Conservation (phyloP, 495 filamentous ascomycete species). For the Staphylotrichum longicolle region DNA sequence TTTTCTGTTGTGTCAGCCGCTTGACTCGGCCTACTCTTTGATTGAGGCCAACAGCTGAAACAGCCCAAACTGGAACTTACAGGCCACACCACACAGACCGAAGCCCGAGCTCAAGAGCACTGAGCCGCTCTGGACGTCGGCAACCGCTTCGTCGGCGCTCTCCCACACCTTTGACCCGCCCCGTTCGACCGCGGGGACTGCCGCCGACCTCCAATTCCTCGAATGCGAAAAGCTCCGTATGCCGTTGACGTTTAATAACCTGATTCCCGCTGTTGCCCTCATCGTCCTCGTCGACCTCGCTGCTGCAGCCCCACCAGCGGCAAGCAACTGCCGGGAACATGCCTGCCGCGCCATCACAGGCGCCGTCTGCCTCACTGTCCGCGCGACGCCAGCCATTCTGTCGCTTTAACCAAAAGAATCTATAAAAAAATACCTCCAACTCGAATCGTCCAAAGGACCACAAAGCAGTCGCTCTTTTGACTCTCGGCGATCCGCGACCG, state of each 20-base stretch:
- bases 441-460: too few species aligned
- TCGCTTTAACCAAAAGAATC: background rate
- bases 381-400: slow-evolving; percentile 7
- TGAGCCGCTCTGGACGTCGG: slow-evolving; percentile 57
- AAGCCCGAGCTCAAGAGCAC: slow-evolving; percentile 61
- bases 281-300: background rate
- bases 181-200: slow-evolving; percentile 34
- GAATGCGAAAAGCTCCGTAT: slow-evolving; percentile 26
- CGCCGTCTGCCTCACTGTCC: slow-evolving; percentile 4
- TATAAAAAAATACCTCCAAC: background rate
- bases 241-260: slow-evolving; percentile 2
- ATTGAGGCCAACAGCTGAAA: too few species aligned
- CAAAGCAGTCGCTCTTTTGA: background rate
- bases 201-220: slow-evolving; percentile 19
- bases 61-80: slow-evolving; percentile 34
- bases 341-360: slow-evolving; percentile 4
- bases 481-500: background rate
- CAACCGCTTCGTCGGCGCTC: slow-evolving; percentile 59
- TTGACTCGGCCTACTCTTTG: too few species aligned
- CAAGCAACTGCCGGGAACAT: background rate
- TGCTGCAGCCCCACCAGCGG: background rate
- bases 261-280: background rate
- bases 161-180: slow-evolving; percentile 54
- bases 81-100: slow-evolving; percentile 59
- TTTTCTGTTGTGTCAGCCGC: slow-evolving; percentile 10